A percentile compares a stretch with the other conserved stretches of the same genome.
Evolutionary conservation across 2,329 filamentous ascomycete genomes (phyloP).

Genomic region (Cladosporium colombiae): DNA sequence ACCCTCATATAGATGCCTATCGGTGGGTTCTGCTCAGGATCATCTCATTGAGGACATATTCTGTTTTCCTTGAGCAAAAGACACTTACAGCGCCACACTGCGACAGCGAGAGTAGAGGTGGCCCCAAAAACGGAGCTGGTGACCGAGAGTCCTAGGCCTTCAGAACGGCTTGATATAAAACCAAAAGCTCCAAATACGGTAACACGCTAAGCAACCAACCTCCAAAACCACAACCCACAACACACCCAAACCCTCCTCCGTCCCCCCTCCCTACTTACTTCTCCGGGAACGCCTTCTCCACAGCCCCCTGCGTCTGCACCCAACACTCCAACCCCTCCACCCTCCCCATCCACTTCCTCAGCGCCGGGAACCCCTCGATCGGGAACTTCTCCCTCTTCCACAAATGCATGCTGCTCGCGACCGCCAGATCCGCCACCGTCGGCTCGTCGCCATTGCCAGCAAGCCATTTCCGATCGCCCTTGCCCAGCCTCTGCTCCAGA

Average conservation of each 20-base stretch:
- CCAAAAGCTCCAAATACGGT: too few relatives aligned
- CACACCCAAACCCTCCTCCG: neutral
- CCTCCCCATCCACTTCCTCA: slow-evolving; percentile 41
- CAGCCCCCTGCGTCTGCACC: slow-evolving; percentile 43
- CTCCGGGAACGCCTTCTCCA: slow-evolving; percentile 38
- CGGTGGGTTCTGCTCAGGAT: too few relatives aligned
- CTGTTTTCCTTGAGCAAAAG: neutral
- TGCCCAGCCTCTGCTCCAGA: slow-evolving; percentile 40
- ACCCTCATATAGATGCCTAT: neutral
- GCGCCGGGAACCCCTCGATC: slow-evolving; percentile 41
- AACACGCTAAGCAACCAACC: too few relatives aligned
- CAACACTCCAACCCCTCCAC: slow-evolving; percentile 43
- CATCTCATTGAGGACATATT: neutral
- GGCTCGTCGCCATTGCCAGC: slow-evolving; percentile 37
- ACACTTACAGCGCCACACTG: neutral
- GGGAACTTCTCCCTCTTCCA: slow-evolving; percentile 39
- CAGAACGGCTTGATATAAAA: neutral
- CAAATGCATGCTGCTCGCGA: slow-evolving; percentile 45
- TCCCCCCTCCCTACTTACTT: neutral
- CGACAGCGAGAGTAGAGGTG: too few relatives aligned
- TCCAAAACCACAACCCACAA: too few relatives aligned
- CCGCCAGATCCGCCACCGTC: slow-evolving; percentile 46
- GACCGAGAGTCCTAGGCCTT: neutral
- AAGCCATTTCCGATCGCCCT: slow-evolving; percentile 38
- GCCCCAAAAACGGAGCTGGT: neutral